Percentiles rank a stretch among this genome's conserved stretches.
Conservation (phyloP, 768 basidiomycete genomes). For the Lanmaoa rubissima region DNA sequence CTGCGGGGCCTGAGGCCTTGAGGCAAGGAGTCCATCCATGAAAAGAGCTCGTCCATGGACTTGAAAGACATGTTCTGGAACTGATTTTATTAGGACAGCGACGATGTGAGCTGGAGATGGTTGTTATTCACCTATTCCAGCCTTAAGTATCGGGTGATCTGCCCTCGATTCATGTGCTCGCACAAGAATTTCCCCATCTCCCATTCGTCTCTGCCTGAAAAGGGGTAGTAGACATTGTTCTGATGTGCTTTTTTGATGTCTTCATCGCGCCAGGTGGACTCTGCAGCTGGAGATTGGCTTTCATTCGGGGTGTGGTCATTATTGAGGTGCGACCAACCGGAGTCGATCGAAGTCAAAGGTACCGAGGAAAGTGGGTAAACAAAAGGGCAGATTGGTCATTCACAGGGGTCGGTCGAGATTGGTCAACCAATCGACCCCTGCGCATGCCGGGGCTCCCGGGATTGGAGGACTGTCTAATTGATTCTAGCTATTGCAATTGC, state of each 20-base stretch:
- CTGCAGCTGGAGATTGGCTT: too few species aligned
- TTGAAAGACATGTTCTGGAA: too few species aligned
- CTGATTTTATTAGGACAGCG: too few species aligned
- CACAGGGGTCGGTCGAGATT: too few species aligned
- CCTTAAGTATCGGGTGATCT: not conserved
- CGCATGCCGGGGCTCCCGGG: too few species aligned
- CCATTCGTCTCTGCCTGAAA: not conserved
- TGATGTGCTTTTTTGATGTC: not conserved
- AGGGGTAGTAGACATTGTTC: not conserved
- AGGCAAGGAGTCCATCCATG: not conserved
- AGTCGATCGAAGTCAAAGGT: not conserved
- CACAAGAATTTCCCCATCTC: not conserved
- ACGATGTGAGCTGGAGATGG: too few species aligned
- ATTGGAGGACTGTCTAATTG: too few species aligned
- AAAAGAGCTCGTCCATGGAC: not conserved
- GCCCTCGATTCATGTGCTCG: not conserved
- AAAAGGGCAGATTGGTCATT: too few species aligned
- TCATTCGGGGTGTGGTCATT: not conserved
- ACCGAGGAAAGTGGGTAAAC: not conserved
- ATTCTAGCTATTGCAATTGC: too few species aligned
- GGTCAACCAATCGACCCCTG: too few species aligned
- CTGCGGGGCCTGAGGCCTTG: not conserved
- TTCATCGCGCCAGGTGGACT: not conserved
- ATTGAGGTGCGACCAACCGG: not conserved
- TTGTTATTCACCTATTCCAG: too few species aligned